Conservation (phyloP, 2,329 filamentous ascomycete genomes). For the Chaetomium strumarium region DNA sequence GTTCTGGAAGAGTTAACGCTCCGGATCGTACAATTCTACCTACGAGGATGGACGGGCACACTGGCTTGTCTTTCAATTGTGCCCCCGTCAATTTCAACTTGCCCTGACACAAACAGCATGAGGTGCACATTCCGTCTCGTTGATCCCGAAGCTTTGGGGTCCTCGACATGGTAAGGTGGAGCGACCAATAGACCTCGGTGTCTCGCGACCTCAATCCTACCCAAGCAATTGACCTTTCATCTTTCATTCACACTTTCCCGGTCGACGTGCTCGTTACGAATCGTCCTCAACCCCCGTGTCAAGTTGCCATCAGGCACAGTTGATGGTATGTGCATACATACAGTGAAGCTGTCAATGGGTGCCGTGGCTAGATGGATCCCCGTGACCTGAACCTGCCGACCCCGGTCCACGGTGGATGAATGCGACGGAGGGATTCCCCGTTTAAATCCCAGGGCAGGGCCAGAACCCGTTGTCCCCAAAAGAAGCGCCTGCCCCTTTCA, state of each 20-base stretch:
- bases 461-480: slow-evolving; percentile 4
- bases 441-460: slow-evolving; percentile 15
- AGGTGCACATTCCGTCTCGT: too few relatives aligned
- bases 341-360: slow-evolving; percentile 1
- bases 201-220: not conserved
- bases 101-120: too few relatives aligned
- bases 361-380: slow-evolving; percentile 6
- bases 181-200: not conserved
- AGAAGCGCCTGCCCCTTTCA: slow-evolving; percentile 13
- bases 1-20: not conserved
- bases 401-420: slow-evolving; percentile 16
- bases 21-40: not conserved
- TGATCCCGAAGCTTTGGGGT: not conserved
- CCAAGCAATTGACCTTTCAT: not conserved
- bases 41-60: not conserved
- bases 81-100: too few relatives aligned
- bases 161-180: not conserved
- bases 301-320: not conserved
- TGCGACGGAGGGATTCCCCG: slow-evolving; percentile 11
- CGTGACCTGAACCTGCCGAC: slow-evolving; percentile 13
- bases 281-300: not conserved
- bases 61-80: not conserved
- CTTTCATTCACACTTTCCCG: not conserved
- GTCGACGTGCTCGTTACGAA: not conserved
- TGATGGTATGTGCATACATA: not conserved